Percentiles rank a stretch among this genome's conserved stretches.
phyloP scores from a whole-genome alignment of 805 yeast genomes.

The Komagataella mondaviorum region DNA sequence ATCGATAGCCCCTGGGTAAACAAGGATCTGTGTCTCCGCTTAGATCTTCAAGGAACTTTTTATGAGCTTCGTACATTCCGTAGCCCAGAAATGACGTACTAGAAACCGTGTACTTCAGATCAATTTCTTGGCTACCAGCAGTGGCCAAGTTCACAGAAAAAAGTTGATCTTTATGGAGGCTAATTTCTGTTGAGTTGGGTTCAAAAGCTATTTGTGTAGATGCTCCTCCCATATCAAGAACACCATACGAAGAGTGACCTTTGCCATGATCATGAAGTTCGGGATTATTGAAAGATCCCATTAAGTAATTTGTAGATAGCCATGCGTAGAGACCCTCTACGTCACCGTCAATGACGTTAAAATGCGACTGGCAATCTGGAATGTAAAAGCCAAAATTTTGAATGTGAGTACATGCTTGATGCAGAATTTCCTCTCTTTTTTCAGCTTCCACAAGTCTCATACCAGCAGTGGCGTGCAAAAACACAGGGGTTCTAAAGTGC shows the following conservation, averaged over 20 bases:
- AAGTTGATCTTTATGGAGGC: conserved; percentile 51
- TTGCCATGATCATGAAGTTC: conserved; percentile 8
- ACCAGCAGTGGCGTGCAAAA: conserved; percentile 93
- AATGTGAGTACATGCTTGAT: conserved; percentile 46
- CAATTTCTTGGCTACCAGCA: conserved; percentile 48
- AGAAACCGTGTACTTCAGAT: conserved; percentile 54
- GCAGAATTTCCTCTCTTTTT: conserved; percentile 34
- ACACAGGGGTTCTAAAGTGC: conserved; percentile 65
- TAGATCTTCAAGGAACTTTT: conserved; percentile 39
- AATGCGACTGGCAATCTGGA: conserved; percentile 52
- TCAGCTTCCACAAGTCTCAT: conserved; percentile 62
- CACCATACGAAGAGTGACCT: conserved; percentile 51
- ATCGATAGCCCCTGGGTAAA: conserved; percentile 54
- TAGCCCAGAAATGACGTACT: conserved; percentile 94
- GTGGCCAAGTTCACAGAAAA: background rate
- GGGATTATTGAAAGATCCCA: conserved; percentile 46
- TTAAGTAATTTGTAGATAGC: conserved; percentile 79
- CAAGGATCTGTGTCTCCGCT: conserved; percentile 58
- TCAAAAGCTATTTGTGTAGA: conserved; percentile 93
- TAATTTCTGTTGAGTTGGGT: conserved; percentile 50
- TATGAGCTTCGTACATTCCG: conserved; percentile 91
- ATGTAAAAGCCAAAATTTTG: conserved; percentile 44
- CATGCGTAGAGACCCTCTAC: conserved; percentile 94
- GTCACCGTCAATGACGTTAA: conserved; percentile 85
- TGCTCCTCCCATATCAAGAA: conserved; percentile 99